Evolutionary conservation across 2,329 filamentous ascomycete genomes (phyloP), one percentile per base, ranked within the genome.

Genomic region (Westerdykella aurantiaca): DNA sequence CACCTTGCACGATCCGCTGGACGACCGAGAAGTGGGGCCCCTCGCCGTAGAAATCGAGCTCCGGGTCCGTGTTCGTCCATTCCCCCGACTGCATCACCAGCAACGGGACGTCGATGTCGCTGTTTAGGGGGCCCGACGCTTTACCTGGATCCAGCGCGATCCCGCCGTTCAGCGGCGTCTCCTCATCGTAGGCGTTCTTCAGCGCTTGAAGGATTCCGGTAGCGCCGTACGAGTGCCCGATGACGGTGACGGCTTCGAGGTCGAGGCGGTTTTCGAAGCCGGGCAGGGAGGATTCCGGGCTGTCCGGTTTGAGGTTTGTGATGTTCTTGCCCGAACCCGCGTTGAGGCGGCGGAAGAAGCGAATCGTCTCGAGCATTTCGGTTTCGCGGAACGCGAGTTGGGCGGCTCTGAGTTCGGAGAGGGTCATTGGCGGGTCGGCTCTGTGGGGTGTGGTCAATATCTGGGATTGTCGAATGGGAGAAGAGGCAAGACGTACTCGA

Each of bases 111-210:
- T 70, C 55, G 48, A 84, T 71, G 34, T 82, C 72, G 45, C 70
- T 59, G 63, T 85, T 85, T 10, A 85, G 69, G 0, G 71, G 77
- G 0, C 82, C 82, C 48, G 76, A 81, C 2, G 69, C 67, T 61
- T 86, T 86, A 41, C 82, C 82, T 0, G 82, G 82, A 58, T 86
- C 82, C 23, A 86, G 72, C 39, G 80, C 72, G 47, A 86, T 75
- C 16, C 72, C 81, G 3, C 76, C 80, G 1, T 73, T 70, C 48
- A 82, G 75, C 0, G 73, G 74, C 14, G 72, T 64, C 43, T 57
- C 52, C 46, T 69, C 44, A 38, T 49, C 69, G 4, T 72, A 69
- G 6, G 69, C 75, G 31, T 67, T 69, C 41, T 75, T 75, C n/a
- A 84, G 69, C 3, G 78, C 75, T 46, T 81, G 79, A 16, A 85